Base-by-base conservation (phyloP, 1,284 basidiomycete species). In the Neolentinus lepideus region DNA sequence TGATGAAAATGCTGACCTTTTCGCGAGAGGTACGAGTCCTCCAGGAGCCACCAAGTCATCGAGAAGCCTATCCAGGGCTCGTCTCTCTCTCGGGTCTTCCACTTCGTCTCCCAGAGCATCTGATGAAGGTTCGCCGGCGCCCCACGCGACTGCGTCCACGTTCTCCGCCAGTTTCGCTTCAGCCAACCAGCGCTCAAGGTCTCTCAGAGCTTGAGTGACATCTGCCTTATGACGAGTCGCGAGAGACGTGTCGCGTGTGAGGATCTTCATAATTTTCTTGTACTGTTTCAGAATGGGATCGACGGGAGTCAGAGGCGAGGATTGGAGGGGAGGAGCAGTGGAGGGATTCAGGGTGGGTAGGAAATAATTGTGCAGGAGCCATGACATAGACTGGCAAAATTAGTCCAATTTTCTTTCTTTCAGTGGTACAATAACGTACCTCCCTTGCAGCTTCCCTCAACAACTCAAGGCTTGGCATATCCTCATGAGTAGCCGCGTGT, bases 401-500 rank as follows among this genome's bases (percentile, higher is more conserved):
- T 31, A 21, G 6, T 43, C n/a, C 38, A 16, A 24, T 21, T 9
- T 25, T 50, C 9, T n/a, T 8, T 8, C 22, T 43, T 10, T 57
- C 25, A 52, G 25, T 56, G 22, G 21, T 22, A 26, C 33, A 54
- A 51, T 3, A 35, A 43, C 75, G 63, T 59, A 89, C 90, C 75
- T 91, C 84, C 57, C 77, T 74, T 19, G 88, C 80, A 0, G 87
- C 93, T 54, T 92, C 81, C 54, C 89, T 79, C 10, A 98, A 77
- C 6, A 95, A 72, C 51, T 85, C 81, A 1, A 98, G 74, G 59
- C 90, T 90, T 0, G 96, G 97, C 16, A 99, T 73, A 61, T 97
- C 93, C 65, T 99, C 96, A 66, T 99, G 96, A 1, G 96, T 99
- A 9, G 92, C 92, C 26, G 92, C 89, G 72, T 99, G 96, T 35